Conservation (phyloP, 2,329 filamentous ascomycete genomes). For the Lasiodiplodia theobromae region DNA sequence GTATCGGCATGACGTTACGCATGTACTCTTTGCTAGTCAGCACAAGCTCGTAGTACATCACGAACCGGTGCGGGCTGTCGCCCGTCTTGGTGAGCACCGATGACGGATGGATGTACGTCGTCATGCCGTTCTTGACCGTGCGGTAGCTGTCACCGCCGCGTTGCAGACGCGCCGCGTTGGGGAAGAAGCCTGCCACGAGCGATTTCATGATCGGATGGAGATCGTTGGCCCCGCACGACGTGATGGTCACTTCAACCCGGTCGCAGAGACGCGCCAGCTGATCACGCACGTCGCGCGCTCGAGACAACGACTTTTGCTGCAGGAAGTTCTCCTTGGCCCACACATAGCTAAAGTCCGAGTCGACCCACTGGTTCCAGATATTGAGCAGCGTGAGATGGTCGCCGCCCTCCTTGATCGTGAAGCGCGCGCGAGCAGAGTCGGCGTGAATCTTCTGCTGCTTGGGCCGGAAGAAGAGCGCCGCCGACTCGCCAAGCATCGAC, state of each 20-base stretch:
- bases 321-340: conserved; percentile 95
- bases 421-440: conserved; percentile 85
- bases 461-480: conserved; percentile 88
- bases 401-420: conserved; percentile 88
- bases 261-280: conserved; percentile 93
- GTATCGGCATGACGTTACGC: conserved; percentile 81
- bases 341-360: conserved; percentile 84
- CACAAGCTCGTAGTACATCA: conserved; percentile 86
- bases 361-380: conserved; percentile 95
- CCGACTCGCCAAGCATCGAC: conserved; percentile 90
- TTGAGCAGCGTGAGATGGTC: conserved; percentile 90
- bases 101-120: conserved; percentile 90
- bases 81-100: conserved; percentile 81
- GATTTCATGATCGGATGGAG: conserved; percentile 83
- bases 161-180: conserved; percentile 85
- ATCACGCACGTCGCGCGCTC: conserved; percentile 89
- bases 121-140: conserved; percentile 88
- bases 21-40: conserved; percentile 92
- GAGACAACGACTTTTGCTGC: conserved; percentile 86
- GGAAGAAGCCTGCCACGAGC: conserved; percentile 91
- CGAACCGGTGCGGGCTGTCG: conserved; percentile 78
- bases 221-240: conserved; percentile 74
- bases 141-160: conserved; percentile 86
- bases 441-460: conserved; percentile 98
- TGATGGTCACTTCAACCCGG: conserved; percentile 79